A percentile compares a stretch with the other conserved stretches of the same genome.
phyloP scores from a whole-genome alignment of 2,329 filamentous ascomycete genomes.

The Scedosporium aurantiacum region DNA sequence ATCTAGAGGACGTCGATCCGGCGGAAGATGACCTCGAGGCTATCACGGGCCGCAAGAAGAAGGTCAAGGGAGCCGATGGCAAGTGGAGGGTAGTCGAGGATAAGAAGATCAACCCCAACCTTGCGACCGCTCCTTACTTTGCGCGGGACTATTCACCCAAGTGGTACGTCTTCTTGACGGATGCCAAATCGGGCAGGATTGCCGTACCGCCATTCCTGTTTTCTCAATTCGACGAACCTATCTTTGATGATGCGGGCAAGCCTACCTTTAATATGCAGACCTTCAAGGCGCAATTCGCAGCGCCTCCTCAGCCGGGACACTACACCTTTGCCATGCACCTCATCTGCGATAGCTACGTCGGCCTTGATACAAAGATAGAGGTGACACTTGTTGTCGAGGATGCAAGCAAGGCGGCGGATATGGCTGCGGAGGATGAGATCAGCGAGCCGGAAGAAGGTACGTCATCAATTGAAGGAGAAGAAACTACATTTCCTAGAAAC shows the following conservation, averaged over 20 bases:
- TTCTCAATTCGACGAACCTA: constrained; percentile 78
- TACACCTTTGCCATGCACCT: constrained; percentile 94
- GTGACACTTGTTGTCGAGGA: constrained; percentile 85
- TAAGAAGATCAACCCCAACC: constrained; percentile 61
- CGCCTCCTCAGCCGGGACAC: constrained; percentile 80
- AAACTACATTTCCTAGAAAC: background rate
- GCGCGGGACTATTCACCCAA: constrained; percentile 78
- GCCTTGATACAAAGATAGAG: constrained; percentile 86
- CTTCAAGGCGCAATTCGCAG: constrained; percentile 92
- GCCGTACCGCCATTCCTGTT: constrained; percentile 97
- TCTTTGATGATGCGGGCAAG: constrained; percentile 68
- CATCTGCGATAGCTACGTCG: constrained; percentile 88
- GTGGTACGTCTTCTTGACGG: constrained; percentile 92
- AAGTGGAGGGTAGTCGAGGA: constrained; percentile 46
- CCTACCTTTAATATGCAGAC: constrained; percentile 95
- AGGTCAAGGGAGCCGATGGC: constrained; percentile 50
- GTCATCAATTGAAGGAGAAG: constrained; percentile 19
- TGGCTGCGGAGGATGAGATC: constrained; percentile 85
- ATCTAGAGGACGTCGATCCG: constrained; percentile 84
- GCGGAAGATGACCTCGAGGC: constrained; percentile 88
- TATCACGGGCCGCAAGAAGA: constrained; percentile 63
- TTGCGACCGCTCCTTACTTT: constrained; percentile 86
- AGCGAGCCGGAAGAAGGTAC: constrained; percentile 96
- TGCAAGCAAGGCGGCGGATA: constrained; percentile 68
- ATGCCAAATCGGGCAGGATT: constrained; percentile 90